Evolutionary conservation across 2,329 filamentous ascomycete species (phyloP).

Genomic region (Aspergillus pseudoviridinutans): DNA sequence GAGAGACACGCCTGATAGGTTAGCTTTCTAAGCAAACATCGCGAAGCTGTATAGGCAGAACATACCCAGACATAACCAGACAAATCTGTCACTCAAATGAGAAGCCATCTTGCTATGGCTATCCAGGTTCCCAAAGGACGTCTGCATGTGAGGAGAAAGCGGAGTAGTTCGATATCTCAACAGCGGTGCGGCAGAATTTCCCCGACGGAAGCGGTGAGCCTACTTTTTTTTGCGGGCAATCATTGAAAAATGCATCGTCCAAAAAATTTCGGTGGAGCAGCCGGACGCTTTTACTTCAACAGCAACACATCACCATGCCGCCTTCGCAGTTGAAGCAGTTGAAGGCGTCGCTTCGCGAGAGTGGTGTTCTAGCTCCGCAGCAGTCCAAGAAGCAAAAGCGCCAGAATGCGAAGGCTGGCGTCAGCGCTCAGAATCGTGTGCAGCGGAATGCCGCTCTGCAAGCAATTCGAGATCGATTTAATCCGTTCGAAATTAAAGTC

Average conservation of each 20-base stretch:
- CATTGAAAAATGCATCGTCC: slow-evolving; percentile 6
- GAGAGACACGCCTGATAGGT: slow-evolving; percentile 32
- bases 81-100: slow-evolving; percentile 32
- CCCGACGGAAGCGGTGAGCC: slow-evolving; percentile 30
- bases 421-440: slow-evolving; percentile 68
- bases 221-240: slow-evolving; percentile 26
- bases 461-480: slow-evolving; percentile 91
- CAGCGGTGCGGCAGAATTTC: slow-evolving; percentile 27
- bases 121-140: slow-evolving; percentile 4
- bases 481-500: slow-evolving; percentile 92
- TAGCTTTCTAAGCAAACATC: background rate
- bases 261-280: slow-evolving; percentile 27
- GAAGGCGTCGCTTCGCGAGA: slow-evolving; percentile 83
- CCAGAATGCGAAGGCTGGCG: slow-evolving; percentile 63
- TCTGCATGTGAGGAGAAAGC: slow-evolving; percentile 1
- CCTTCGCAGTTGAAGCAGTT: slow-evolving; percentile 95
- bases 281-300: slow-evolving; percentile 11
- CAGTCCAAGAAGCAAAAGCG: slow-evolving; percentile 94
- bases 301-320: slow-evolving; percentile 60
- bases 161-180: slow-evolving; percentile 15
- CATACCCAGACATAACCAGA: slow-evolving; percentile 40
- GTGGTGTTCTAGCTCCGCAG: slow-evolving; percentile 85
- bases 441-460: slow-evolving; percentile 74
- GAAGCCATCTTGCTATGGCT: slow-evolving; percentile 27
- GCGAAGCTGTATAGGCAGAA: too few relatives aligned